Percentiles rank a stretch among this genome's conserved stretches.
phyloP scores from a whole-genome alignment of 208 protist species.

The Leishmania guyanensis region DNA sequence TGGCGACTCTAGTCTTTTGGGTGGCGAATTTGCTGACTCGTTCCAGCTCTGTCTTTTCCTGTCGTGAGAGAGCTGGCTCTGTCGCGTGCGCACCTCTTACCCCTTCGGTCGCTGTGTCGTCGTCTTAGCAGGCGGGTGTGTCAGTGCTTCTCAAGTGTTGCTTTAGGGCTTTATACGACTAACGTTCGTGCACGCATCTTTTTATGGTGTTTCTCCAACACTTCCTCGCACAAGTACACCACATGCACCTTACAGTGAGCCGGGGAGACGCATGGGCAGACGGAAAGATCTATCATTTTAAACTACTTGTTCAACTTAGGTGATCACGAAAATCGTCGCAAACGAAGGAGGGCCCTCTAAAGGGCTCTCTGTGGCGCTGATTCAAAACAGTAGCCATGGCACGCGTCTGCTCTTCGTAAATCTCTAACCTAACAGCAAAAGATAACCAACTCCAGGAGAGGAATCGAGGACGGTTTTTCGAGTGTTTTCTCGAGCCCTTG shows the following conservation, averaged over 20 bases:
- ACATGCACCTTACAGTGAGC: not conserved
- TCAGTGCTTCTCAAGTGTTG: not conserved
- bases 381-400: not conserved
- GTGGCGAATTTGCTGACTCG: not conserved
- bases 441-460: not conserved
- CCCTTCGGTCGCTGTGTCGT: not conserved
- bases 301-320: not conserved
- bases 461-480: not conserved
- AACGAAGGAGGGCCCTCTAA: not conserved
- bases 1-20: not conserved
- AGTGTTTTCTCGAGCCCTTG: not conserved
- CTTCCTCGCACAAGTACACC: not conserved
- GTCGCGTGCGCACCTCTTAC: not conserved
- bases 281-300: not conserved
- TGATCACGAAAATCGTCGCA: not conserved
- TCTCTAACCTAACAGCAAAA: not conserved
- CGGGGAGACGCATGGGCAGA: not conserved
- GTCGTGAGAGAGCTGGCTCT: too few species aligned
- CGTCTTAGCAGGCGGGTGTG: not conserved
- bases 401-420: not conserved
- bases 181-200: not conserved
- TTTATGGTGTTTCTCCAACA: not conserved
- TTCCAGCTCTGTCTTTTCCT: not conserved
- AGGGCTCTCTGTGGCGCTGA: not conserved
- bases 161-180: not conserved